A percentile compares a stretch with the other conserved stretches of the same genome.
These are phyloP conservation scores for Elongisporangium senticosum DNA, from an alignment of 352 stramenopile genomes.

Conservation along the genomic window DNA sequence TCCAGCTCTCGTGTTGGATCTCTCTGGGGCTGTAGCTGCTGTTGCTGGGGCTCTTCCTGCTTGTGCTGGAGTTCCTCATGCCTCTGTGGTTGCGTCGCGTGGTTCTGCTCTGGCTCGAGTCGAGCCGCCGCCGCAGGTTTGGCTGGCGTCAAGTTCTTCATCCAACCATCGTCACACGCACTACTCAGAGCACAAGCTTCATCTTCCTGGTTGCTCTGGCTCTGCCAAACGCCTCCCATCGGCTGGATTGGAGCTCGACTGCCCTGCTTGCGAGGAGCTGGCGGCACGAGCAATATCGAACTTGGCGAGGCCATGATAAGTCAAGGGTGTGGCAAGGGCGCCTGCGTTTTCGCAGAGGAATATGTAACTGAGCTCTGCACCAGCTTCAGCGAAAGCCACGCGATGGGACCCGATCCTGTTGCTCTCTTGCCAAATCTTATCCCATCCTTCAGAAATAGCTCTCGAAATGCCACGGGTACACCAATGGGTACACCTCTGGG, in stretches of 20 bases:
- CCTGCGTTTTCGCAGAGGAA: background rate
- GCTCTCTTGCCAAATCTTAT: background rate
- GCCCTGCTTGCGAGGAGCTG: background rate
- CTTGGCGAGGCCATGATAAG: background rate
- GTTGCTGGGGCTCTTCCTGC: background rate
- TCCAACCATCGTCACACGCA: background rate
- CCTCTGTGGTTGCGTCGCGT: background rate
- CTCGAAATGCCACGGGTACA: background rate
- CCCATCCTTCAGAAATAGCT: background rate
- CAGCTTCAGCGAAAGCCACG: background rate
- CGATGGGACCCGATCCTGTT: background rate
- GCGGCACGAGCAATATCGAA: background rate
- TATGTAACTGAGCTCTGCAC: background rate
- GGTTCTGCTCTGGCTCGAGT: background rate
- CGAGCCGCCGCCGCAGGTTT: background rate
- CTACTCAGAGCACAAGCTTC: background rate
- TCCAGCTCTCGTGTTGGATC: conserved; percentile 3
- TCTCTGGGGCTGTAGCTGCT: background rate
- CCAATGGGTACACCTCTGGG: background rate
- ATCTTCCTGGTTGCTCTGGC: background rate
- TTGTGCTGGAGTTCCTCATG: background rate
- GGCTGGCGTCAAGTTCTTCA: background rate
- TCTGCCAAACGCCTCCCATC: background rate
- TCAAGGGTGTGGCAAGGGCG: no score
- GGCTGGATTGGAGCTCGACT: background rate